Evolutionary conservation across 1,139 yeast species (phyloP), one percentile per base, ranked within the genome.

Genomic region (Lodderomyces metapsilosis): DNA sequence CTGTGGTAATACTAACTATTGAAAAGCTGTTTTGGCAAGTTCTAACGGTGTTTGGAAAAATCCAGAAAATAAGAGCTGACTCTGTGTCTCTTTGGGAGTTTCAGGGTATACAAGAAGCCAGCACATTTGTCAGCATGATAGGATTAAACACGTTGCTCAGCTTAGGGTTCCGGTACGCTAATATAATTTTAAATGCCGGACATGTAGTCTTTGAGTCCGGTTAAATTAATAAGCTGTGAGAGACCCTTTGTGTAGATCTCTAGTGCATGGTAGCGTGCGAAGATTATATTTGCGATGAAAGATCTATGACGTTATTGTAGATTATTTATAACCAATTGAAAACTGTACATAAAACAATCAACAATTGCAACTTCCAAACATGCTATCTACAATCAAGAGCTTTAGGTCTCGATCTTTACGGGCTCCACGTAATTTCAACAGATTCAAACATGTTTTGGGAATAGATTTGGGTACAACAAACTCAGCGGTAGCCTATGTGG

Each of bases 391-490:
- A 15, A 15, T 15, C 18, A 28, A 28, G 18, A 28, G 18, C 8
- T 28, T 10, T 5, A 9, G 18, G 9, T 13, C 15, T 3, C 11
- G 12, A 4, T 15, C 30, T n/a, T 25, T 15, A 28, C 13, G 18
- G 15, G 18, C n/a, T 15, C 32, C 13, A 7, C 32, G 11, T 13
- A 5, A 15, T 28, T 9, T 15, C 32, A 13, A 13, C 18, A 43
- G 54, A 28, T 43, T 34, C 33, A 46, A 46, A 10, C 67, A 60
- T 36, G 88, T 84, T 2, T 76, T 85, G 39, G 94, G 94, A 34
- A 84, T 85, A 45, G 94, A 85, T 57, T 61, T 85, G 37, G 94
- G 94, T 11, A 85, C 94, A 4, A 85, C 94, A 11, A 85, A 85
- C 53, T 84, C 91, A 11, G 92, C 92, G 0, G 92, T 84, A 7